These are phyloP conservation scores for Capsicum rhomboideum DNA, from an alignment of 257 asterid genomes.

Conservation along the genomic window DNA sequence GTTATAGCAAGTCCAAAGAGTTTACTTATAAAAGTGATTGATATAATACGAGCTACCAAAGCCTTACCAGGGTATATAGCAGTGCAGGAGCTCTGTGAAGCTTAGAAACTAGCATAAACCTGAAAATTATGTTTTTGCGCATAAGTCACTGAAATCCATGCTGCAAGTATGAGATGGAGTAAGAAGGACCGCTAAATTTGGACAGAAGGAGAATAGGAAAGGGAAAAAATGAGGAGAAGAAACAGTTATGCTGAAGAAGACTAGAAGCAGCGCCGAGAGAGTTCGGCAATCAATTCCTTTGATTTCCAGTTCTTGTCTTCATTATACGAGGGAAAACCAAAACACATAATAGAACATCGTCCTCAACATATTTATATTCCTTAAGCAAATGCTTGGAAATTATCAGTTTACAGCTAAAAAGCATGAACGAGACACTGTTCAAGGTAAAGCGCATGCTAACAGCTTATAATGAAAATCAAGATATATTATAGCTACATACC, in stretches of 20 bases:
- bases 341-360: neutral
- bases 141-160: neutral
- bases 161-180: neutral
- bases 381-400: neutral
- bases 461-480: neutral
- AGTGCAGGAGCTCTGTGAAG: slow-evolving; percentile 75
- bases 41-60: slow-evolving; percentile 7
- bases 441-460: neutral
- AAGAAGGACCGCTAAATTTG: neutral
- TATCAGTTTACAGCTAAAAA: neutral
- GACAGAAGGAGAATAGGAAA: neutral
- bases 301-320: too few relatives aligned
- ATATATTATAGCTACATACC: slow-evolving; percentile 33
- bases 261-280: neutral
- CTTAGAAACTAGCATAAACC: slow-evolving; percentile 95
- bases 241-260: neutral
- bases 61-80: slow-evolving; percentile 89
- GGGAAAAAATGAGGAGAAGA: neutral
- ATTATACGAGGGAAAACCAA: neutral
- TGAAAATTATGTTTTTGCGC: slow-evolving; percentile 18
- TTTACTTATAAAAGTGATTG: slow-evolving; percentile 1
- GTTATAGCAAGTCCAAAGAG: neutral
- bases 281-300: neutral
- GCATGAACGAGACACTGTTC: neutral
- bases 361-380: neutral